Percentiles rank a stretch among this genome's conserved stretches.
These are phyloP conservation scores for Teratosphaeria destructans DNA, from an alignment of 2,329 filamentous ascomycete genomes.

Conservation along the genomic window DNA sequence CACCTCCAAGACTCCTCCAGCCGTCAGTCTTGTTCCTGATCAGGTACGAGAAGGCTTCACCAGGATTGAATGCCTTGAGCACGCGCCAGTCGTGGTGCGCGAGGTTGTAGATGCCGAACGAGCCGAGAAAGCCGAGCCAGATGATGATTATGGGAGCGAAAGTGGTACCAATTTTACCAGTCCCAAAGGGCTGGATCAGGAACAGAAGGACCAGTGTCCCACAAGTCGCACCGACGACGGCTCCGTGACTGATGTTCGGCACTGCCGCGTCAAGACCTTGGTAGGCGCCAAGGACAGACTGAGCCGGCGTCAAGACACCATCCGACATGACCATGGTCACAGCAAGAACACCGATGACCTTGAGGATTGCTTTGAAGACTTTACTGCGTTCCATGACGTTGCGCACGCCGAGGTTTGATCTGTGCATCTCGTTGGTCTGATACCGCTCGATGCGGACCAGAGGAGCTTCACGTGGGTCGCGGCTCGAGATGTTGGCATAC, in stretches of 20 bases:
- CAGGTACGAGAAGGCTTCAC: slow-evolving; percentile 52
- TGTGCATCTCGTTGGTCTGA: slow-evolving; percentile 45
- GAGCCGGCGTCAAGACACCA: slow-evolving; percentile 57
- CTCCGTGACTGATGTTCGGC: slow-evolving; percentile 43
- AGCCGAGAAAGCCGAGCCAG: slow-evolving; percentile 53
- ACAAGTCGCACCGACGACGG: slow-evolving; percentile 54
- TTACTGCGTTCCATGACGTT: slow-evolving; percentile 48
- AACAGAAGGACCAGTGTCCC: slow-evolving; percentile 56
- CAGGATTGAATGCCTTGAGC: slow-evolving; percentile 43
- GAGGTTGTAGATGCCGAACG: slow-evolving; percentile 52
- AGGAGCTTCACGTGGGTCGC: slow-evolving; percentile 47
- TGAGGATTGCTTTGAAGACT: slow-evolving; percentile 44
- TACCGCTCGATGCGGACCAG: slow-evolving; percentile 51
- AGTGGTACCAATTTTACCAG: slow-evolving; percentile 46
- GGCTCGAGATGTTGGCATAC: slow-evolving; percentile 50
- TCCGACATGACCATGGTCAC: slow-evolving; percentile 59
- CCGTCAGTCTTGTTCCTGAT: slow-evolving; percentile 48
- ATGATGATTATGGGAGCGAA: slow-evolving; percentile 59
- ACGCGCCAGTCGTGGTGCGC: slow-evolving; percentile 37
- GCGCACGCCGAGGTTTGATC: slow-evolving; percentile 43
- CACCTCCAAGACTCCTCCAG: slow-evolving; percentile 55
- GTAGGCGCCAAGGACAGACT: slow-evolving; percentile 59
- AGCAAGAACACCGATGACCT: slow-evolving; percentile 51
- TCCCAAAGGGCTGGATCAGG: slow-evolving; percentile 54
- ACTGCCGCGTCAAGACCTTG: slow-evolving; percentile 49